Base-by-base conservation (phyloP, 2,329 filamentous ascomycete genomes). In the Colletotrichum spinosum region DNA sequence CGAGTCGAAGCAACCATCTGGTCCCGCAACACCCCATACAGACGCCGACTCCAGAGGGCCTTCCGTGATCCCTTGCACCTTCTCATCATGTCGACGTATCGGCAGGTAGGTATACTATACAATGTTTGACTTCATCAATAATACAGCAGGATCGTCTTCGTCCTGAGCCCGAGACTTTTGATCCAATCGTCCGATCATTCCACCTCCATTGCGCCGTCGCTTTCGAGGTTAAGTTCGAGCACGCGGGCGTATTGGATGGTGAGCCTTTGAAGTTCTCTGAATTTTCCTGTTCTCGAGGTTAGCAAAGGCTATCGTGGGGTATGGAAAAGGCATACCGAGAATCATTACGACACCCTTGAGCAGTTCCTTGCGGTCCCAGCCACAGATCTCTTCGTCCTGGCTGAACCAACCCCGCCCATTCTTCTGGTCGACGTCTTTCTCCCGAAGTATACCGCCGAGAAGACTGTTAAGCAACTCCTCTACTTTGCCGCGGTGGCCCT, bases 211-310 rank as follows among this genome's bases (percentile, higher is more conserved):
- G 77, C 75, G 59, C 80, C 80, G 15, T 82, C 80, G 17, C 82
- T 81, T 50, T 83, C 81, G 6, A 82, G 70, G 7, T 82, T 84
- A 42, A 92, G 81, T 60, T 91, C 92, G 25, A 97, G 82, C n/a
- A 94, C 82, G 68, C 92, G 89, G 11, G 95, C 95, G 76, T 98
- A 98, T 68, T 97, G 95, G 34, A 97, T 92, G n/a, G 93, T 97
- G 46, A 97, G 86, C 34, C 96, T 87, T 77, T 99, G 96, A 37
- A 99, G 83, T 75, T 98, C 97, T 61, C 96, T 90, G 79, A 96
- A 95, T 89, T 98, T 98, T 65, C 93, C 94, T 97, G 71, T 60
- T 38, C 4, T 39, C 3, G 34, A 9, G 50, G 72, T 83, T 76
- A 84, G 78, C 46, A 57, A 33, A 25, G 25, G 25, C 25, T 38